A percentile compares a stretch with the other conserved stretches of the same genome.
Evolutionary conservation across 2,329 filamentous ascomycete genomes (phyloP).

Genomic region (Colletotrichum sp.): DNA sequence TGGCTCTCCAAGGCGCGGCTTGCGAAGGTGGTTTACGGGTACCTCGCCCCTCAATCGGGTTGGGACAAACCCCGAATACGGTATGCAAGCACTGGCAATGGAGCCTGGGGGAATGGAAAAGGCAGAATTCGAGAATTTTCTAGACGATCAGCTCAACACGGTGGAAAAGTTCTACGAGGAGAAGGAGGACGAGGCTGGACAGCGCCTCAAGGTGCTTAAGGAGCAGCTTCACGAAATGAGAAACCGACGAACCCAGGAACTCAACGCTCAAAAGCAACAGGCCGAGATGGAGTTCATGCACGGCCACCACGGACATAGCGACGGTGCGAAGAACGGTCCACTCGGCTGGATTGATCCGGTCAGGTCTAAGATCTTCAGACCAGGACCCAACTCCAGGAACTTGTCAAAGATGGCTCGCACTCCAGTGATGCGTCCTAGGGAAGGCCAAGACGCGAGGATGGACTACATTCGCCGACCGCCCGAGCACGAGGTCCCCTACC

Average conservation of each 20-base stretch:
- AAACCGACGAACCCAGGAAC: constrained; percentile 78
- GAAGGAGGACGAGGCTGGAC: constrained; percentile 85
- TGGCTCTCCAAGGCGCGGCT: constrained; percentile 16
- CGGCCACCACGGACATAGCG: constrained; percentile 28
- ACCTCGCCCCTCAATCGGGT: constrained; percentile 36
- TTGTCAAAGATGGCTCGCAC: constrained; percentile 59
- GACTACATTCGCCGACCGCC: constrained; percentile 58
- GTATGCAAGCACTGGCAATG: constrained; percentile 42
- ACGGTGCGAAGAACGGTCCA: constrained; percentile 24
- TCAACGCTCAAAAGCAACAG: constrained; percentile 49
- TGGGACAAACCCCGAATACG: constrained; percentile 44
- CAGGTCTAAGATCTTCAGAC: constrained; percentile 57
- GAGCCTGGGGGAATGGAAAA: constrained; percentile 75
- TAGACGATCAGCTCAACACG: constrained; percentile 87
- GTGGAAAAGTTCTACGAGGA: constrained; percentile 87
- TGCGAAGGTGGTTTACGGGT: constrained; percentile 46
- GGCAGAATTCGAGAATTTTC: constrained; percentile 84
- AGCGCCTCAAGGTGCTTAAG: constrained; percentile 72
- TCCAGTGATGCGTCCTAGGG: constrained; percentile 41
- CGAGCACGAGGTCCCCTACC: constrained; percentile 75
- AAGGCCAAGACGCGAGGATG: constrained; percentile 37
- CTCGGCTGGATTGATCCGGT: constrained; percentile 57
- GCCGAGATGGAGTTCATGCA: constrained; percentile 32
- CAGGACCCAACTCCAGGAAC: constrained; percentile 65
- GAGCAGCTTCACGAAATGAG: constrained; percentile 94